Conservation (phyloP, 129 eudicot species). For the Helichrysum umbraculigerum region DNA sequence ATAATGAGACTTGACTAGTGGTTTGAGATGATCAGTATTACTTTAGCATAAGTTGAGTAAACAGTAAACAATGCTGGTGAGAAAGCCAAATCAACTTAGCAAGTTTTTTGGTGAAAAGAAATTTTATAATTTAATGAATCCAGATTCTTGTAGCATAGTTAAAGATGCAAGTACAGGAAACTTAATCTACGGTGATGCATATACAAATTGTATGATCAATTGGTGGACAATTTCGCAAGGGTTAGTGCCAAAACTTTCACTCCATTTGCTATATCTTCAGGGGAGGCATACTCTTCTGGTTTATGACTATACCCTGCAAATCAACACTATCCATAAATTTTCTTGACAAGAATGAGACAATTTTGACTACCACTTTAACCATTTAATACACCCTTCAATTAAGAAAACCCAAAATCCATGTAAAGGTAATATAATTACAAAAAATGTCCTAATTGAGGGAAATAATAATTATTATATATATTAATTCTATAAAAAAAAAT, state of each 20-base stretch:
- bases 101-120: not conserved
- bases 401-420: not conserved
- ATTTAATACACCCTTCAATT: not conserved
- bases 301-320: conserved; percentile 91
- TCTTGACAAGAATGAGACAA: not conserved
- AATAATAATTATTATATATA: too few species aligned
- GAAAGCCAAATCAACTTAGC: not conserved
- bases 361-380: not conserved
- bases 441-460: too few species aligned
- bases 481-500: too few species aligned
- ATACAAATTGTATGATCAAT: conserved; percentile 1
- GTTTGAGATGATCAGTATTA: not conserved
- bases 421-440: too few species aligned
- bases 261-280: conserved; percentile 72
- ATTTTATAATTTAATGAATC: not conserved
- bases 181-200: not conserved
- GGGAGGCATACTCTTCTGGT: conserved; percentile 86
- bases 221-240: conserved; percentile 62
- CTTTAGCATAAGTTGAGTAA: not conserved
- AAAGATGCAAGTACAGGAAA: not conserved
- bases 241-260: conserved; percentile 88
- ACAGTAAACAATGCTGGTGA: not conserved
- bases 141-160: not conserved
- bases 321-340: not conserved
- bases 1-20: not conserved